Evolutionary conservation across 2,329 filamentous ascomycete species (phyloP), one percentile per base, ranked within the genome.

Genomic region (Claviceps capensis): DNA sequence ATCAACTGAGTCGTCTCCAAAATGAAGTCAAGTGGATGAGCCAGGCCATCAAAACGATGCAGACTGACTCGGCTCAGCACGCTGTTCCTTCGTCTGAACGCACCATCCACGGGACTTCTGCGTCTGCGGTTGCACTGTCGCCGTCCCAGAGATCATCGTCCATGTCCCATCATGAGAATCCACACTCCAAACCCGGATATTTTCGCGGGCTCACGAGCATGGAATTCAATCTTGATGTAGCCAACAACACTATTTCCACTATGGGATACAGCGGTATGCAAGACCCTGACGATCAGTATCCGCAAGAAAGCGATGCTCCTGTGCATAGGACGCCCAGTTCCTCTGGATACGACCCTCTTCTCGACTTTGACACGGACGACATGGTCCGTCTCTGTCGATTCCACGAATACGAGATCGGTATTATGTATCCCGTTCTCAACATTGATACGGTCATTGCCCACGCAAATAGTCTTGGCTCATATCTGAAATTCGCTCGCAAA

Each of bases 361-460:
- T 88, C 80, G 75, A 82, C 7, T 78, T 94, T 48, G 78, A 79
- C 51, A 83, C 84, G 60, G 81, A 89, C 38, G 89, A 96, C 62
- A 87, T 93, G 60, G 66, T 91, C 19, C 80, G 88, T 1, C 69
- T 96, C 14, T 88, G 87, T 57, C 76, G 79, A 14, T 72, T 94
- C 0, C 91, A 93, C 62, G 86, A 95, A 58, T 89, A 96, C 60
- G 90, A 96, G 64, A 83, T 94, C 60, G 88, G 88, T 44, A 79
- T 91, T 60, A 94, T 95, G 88, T 95, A 95, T 64, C 91, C 91
- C 0, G 79, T 95, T 4, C 67, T 95, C 47, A 79, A 87, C 58
- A 85, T 95, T 38, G 79, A 85, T 43, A 75, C 76, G 43, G 72
- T 94, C 41, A 81, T 86, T 40, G 72, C 73, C 5, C 86, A 95